Evolutionary conservation across 768 basidiomycete genomes (phyloP).

Genomic region (Phlebiopsis gigantea): DNA sequence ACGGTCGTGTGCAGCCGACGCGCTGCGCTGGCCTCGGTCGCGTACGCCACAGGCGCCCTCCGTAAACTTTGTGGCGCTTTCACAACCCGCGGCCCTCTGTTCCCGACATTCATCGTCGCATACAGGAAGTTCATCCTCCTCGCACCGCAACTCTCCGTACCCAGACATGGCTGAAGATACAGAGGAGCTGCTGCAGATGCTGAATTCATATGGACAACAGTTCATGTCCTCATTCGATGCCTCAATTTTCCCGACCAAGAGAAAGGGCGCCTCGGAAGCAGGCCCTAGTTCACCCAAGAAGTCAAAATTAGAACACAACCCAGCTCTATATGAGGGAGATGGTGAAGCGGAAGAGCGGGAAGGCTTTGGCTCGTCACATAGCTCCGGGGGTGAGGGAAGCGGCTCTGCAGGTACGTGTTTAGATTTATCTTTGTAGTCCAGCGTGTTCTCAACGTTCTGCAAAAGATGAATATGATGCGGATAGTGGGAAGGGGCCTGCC

Average conservation of each 20-base stretch:
- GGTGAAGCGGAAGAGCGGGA: conserved; percentile 31
- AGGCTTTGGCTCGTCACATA: conserved; percentile 33
- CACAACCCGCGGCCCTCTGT: neutral
- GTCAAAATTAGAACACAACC: conserved; percentile 20
- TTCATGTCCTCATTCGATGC: conserved; percentile 39
- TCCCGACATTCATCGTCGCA: neutral
- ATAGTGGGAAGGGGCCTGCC: conserved; percentile 25
- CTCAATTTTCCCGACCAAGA: conserved; percentile 14
- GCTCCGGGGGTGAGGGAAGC: neutral
- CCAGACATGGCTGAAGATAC: conserved; percentile 16
- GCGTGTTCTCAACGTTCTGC: no score
- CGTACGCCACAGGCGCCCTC: neutral
- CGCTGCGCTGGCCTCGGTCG: neutral
- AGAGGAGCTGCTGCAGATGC: conserved; percentile 31
- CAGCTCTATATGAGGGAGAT: conserved; percentile 14
- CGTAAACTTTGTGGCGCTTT: conserved; percentile 2
- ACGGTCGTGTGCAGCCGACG: conserved; percentile 3
- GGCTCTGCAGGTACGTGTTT: conserved; percentile 3
- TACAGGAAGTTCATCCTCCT: neutral
- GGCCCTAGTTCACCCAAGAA: conserved; percentile 13
- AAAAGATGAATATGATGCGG: neutral
- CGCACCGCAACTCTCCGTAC: neutral
- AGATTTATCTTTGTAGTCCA: no score
- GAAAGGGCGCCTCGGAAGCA: conserved; percentile 15
- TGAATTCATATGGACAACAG: conserved; percentile 42